Evolutionary conservation across 2,329 filamentous ascomycete species (phyloP), one percentile per base, ranked within the genome.

Genomic region (Orbilia ellipsospora): DNA sequence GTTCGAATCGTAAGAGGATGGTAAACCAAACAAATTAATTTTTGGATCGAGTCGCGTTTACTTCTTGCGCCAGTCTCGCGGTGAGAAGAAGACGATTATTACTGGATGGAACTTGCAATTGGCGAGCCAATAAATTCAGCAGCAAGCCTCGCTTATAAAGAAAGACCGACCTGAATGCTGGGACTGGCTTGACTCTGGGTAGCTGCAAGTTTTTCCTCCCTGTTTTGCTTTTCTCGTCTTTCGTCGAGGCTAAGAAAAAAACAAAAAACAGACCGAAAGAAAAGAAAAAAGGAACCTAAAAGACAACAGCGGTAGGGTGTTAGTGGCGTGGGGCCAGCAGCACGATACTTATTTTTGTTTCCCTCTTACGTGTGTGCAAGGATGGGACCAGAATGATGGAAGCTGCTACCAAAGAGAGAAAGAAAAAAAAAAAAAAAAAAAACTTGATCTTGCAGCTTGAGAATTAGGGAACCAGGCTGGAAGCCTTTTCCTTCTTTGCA

Each of bases 61-160:
- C 48, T n/a, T 23, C 16, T 52, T 67, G 61, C 52, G 61, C 61
- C 52, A 42, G 45, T 45, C 52, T 67, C 69, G 69, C 69, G 69
- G 65, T 45, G 42, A 12, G 69, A 74, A 74, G 69, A 67, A 57
- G 69, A 59, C 62, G 62, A 74, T 74, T 36, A 36, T 36, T 74
- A 74, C 69, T 74, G 69, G 69, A 67, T 63, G 62, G 62, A 63
- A 62, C 44, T 63, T 15, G 40, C 48, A 66, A 66, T 73, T 73
- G 56, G 57, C 69, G 69, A 74, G 56, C 69, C 69, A 74, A 74
- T 74, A 67, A 74, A 67, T 73, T 63, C 62, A 67, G 69, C 69
- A 67, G 69, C 31, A 62, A 56, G 57, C n/a, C 69, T 74, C 69
- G 69, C 69, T 74, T 74, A 74, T 74, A 74, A 74, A 67, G 62